Evolutionary conservation across 2,329 filamentous ascomycete species (phyloP), one percentile per base, ranked within the genome.

Genomic region (Leptodontidium sp.): DNA sequence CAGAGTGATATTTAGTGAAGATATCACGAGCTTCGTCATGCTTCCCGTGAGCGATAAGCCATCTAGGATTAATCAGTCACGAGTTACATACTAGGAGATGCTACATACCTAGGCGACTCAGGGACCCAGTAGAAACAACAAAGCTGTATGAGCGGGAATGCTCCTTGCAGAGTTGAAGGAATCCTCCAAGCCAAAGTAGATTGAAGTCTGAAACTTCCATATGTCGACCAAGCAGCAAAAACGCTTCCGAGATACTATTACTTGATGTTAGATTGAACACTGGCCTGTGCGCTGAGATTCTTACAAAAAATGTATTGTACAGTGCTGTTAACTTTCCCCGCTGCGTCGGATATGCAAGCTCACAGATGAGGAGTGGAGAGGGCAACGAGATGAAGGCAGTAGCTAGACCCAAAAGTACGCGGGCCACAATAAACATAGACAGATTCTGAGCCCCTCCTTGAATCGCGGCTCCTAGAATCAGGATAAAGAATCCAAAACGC

Each of bases 1-100:
- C 82, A 52, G 82, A 84, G 69, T 87, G 85, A 64, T 85, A 84
- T 32, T 86, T 83, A n/a, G 82, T 81, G 2, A 89, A 82, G 1
- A 88, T 80, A 1, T 77, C 76, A 0, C 84, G 79, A 4, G 86
- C 86, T 68, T 87, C 83, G 1, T 87, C 82, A 63, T 83, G 80
- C 26, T 83, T 80, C 55, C 84, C 85, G 58, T 84, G 83, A 6
- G 79, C 77, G 17, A 83, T 81, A 66, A 77, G 84, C 83, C 71
- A 89, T 62, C 86, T 77, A 80, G 79, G 67, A 17, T 45, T 66
- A 3, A 15, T 64, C 24, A 64, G 61, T 17, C 4, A 17, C 43
- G 26, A 8, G 4, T 43, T 1, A 1, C 2, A 43, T 32, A 4
- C 32, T 2, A 4, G 2, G 1, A 17, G 24, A n/a, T 9, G 8